Base-by-base conservation (phyloP, 768 basidiomycete species). In the Galerina marginata region DNA sequence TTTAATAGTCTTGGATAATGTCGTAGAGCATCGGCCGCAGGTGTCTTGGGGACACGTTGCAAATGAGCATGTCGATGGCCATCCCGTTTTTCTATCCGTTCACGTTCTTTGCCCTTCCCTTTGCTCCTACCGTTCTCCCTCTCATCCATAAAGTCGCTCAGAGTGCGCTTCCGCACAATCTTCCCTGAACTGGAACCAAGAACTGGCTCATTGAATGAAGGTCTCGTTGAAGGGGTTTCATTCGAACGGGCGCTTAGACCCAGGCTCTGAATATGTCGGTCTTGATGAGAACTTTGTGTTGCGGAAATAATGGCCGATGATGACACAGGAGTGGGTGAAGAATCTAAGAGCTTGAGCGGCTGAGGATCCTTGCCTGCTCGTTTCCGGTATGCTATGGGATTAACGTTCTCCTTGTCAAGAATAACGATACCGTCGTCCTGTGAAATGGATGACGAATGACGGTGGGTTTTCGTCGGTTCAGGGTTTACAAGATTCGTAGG, bases 381-480 rank as follows among this genome's bases (percentile, higher is more conserved):
- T 64, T 81, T 79, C 40, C 76, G 75, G 60, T 80, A 83, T 6
- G 75, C 78, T 6, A 74, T 69, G 2, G 89, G 88, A 64, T 91
- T 85, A 46, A 92, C 77, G 63, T 88, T 87, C 67, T 90, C 89
- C 71, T 91, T 91, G 70, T 91, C 90, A 3, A 89, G 73, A 7
- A 87, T 64, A 38, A 89, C 74, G 23, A 88, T 77, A 6, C 87
- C 86, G 33, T 85, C 84, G 59, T 88, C 86, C 42, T 74, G 74
- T 16, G 67, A 58, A 16, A 56, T 55, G 11, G 65, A 61, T 42
- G 60, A 36, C 7, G 65, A 66, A 29, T 60, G 40, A 38, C 68
- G 64, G 20, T 59, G 67, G 36, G 56, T 55, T 25, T 64, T 61
- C 15, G 45, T 20, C 14, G 39, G 12, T 49, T 56, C 54, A 36